phyloP scores from a whole-genome alignment of 73 alveolate genomes.

The Symbiodinium natans region DNA sequence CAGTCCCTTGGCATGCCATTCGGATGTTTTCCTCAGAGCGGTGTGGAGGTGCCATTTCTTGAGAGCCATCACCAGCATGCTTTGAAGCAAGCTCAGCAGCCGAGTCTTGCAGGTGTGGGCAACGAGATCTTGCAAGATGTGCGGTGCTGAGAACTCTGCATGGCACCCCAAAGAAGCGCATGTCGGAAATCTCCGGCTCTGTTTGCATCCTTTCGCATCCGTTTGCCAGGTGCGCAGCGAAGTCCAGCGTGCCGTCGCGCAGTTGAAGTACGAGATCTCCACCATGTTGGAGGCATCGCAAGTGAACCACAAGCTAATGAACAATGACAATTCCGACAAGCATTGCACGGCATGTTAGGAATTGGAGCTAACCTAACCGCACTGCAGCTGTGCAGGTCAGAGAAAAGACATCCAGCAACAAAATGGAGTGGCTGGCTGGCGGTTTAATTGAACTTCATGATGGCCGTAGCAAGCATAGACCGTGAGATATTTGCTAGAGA shows the following conservation, averaged over 20 bases:
- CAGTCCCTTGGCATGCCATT: conserved; percentile 7
- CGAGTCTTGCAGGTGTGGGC: conserved; percentile 28
- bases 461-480: neutral
- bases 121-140: conserved; percentile 44
- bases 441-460: neutral
- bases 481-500: too few relatives aligned
- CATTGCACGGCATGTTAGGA: too few relatives aligned
- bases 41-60: neutral
- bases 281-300: conserved; percentile 21
- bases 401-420: conserved; percentile 18
- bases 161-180: neutral
- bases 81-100: too few relatives aligned
- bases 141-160: neutral
- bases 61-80: neutral
- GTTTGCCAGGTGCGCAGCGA: conserved; percentile 23
- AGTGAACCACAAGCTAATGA: neutral
- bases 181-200: too few relatives aligned
- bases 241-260: conserved; percentile 9
- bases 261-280: conserved; percentile 12
- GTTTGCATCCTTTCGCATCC: too few relatives aligned
- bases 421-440: neutral
- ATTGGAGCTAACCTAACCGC: too few relatives aligned
- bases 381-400: neutral
- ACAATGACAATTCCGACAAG: too few relatives aligned
- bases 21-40: neutral